Base-by-base conservation (phyloP, 176 grass and related monocot genomes). In the Guadua angustifolia region DNA sequence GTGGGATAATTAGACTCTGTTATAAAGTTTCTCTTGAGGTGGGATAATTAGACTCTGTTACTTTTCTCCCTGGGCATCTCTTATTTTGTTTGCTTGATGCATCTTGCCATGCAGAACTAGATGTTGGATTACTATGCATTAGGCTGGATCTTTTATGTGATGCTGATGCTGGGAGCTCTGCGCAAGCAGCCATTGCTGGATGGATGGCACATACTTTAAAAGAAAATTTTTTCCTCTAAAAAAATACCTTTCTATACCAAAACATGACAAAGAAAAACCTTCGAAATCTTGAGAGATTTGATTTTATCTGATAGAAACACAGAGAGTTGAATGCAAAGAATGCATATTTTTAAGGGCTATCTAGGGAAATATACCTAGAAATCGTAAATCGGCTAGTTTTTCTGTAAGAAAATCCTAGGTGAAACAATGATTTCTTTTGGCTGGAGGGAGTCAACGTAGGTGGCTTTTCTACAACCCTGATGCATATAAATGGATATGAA, bases 91-190 rank as follows among this genome's bases (percentile, higher is more conserved):
- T 64, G 65, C 19, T 24, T 53, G 10, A 44, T 11, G 46, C 55
- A 53, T 75, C 22, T 71, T 88, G 18, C n/a, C 35, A 81, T 78
- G 22, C 17, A 73, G 38, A 73, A 66, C 19, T 73, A 53, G 44
- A 80, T 69, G 53, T 39, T 57, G 21, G 66, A 58, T 70, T 70
- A 29, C 66, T 14, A 45, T 19, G 15, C 7, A 47, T 42, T 24
- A 81, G 5, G 35, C n/a, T 7, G 38, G 14, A 46, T 57, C 60
- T 65, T 51, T 73, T 18, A 24, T 58, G 11, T 80, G 59, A 75
- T 67, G 47, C 38, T 42, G 16, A 15, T 58, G 5, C 49, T 35
- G 11, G 8, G 5, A 8, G 9, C 69, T 15, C 17, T 29, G 36
- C 51, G 14, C 70, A 62, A 86, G 71, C 63, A 25, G 18, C 47